Base-by-base conservation (phyloP, 2,329 filamentous ascomycete genomes). In the Fonsecaea nubica region DNA sequence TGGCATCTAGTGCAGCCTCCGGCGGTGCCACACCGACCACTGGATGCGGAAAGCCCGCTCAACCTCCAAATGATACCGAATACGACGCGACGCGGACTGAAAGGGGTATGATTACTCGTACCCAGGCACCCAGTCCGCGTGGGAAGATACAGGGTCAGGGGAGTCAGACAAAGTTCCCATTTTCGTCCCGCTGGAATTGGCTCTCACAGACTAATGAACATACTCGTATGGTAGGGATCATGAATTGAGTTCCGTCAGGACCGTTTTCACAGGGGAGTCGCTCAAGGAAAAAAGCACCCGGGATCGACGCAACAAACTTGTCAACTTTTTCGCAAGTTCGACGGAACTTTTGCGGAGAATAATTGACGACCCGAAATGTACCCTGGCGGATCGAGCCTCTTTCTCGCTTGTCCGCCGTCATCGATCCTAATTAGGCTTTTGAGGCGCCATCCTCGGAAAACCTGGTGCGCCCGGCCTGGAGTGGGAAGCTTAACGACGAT, bases 401-500 rank as follows among this genome's bases (percentile, higher is more conserved):
- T 54, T 36, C 58, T 62, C 58, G 58, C 58, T 54, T 54, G 58
- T 48, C 36, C 52, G 33, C 36, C 52, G 33, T 50, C 40, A 50
- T 33, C 58, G 58, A 62, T 62, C 58, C 33, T 32, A n/a, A 50
- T 21, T 40, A 35, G 15, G 57, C 42, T 59, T 21, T 12, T 45
- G n/a, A 21, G 57, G 40, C 42, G 57, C 57, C 40, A 10, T 58
- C 8, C 35, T 45, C 10, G 15, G 33, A 8, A n/a, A n/a, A 35
- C 15, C 8, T 35, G n/a, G 12, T 59, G 38, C 33, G 30, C 42
- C 33, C 30, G 15, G 40, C 42, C 12, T 42, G 33, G 4, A 36
- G 12, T 50, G 32, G 35, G 54, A 58, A 65, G 21, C 32, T 55
- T 54, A 36, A 52, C 58, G 66, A 40, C 56, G 66, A 68, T 68